Conservation (phyloP, 164 flowering plant species). For the Nymphaea thermarum region DNA sequence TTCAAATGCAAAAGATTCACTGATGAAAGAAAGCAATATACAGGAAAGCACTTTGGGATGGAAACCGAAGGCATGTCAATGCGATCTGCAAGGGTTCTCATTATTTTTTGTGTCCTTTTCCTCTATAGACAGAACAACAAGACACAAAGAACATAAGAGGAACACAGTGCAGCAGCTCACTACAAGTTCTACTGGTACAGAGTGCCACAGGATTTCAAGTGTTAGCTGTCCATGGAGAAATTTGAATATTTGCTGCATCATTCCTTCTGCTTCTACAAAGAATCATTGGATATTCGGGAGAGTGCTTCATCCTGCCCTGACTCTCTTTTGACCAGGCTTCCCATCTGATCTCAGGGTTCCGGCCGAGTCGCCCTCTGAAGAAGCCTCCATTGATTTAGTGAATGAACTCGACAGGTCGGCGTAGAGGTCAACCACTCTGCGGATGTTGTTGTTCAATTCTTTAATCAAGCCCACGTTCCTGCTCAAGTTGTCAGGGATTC, state of each 20-base stretch:
- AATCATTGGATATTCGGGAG: background rate
- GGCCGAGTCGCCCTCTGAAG: constrained; percentile 61
- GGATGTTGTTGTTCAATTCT: constrained; percentile 76
- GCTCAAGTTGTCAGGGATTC: constrained; percentile 53
- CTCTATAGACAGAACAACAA: background rate
- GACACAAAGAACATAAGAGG: background rate
- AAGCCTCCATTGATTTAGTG: constrained; percentile 50
- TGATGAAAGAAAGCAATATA: background rate
- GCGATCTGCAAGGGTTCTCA: background rate
- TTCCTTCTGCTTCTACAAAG: background rate
- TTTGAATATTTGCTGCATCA: background rate
- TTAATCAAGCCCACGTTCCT: constrained; percentile 68
- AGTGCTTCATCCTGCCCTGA: constrained; percentile 37
- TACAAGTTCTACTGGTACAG: background rate
- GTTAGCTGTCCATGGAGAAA: background rate
- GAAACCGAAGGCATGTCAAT: background rate
- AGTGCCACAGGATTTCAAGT: background rate
- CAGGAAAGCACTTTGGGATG: background rate
- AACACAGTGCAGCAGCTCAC: background rate
- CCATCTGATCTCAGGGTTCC: constrained; percentile 45
- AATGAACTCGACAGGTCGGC: constrained; percentile 56
- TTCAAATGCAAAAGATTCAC: background rate
- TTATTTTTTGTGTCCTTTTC: background rate
- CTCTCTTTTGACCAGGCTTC: constrained; percentile 57
- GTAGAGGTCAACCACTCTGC: constrained; percentile 78